Evolutionary conservation across 768 basidiomycete species (phyloP), one percentile per base, ranked within the genome.

Genomic region (Rickenella mellea): DNA sequence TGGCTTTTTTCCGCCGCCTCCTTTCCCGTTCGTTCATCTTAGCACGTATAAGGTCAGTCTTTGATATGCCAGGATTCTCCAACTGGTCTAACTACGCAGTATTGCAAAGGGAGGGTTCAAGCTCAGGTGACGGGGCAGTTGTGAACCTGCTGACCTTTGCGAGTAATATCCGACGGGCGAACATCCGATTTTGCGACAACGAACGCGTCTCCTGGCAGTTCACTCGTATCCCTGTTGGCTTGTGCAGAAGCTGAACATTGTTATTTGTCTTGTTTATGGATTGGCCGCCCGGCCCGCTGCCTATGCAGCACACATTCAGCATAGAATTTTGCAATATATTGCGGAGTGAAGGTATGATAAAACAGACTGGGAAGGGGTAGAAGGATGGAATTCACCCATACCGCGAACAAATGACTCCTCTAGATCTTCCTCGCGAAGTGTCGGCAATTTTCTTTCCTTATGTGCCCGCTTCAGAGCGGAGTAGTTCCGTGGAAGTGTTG

Each of bases 201-300:
- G 89, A 92, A 33, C 92, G 81, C 5, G 91, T 92, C 54, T 88
- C 80, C 60, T 97, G 92, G 55, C 88, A 91, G 3, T 76, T 67
- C 11, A 94, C 84, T 28, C 92, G 79, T 39, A 93, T 70, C 5
- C 90, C 87, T 15, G 87, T 89, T 2, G 92, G 91, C 51, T 79
- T 83, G 58, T 97, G 92, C 29, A 89, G 64, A 22, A 97, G 68
- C 55, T 91, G 89, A 21, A 94, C 91, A 55, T 88, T 85, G 61
- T 92, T 80, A 67, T 83, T 75, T 46, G 88, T 90, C 67, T 96
- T 97, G 69, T 97, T 94, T 57, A 94, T 81, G 21, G 89, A 91
- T 69, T 97, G 92, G n/a, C 92, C 92, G 22, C 92, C 92, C 47
- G 91, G 90, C 14, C 90, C 92, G 55, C 86, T 81, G 33, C 89